Evolutionary conservation across 2,329 filamentous ascomycete species (phyloP).

Genomic region (Ophiostoma novo-ulmi): DNA sequence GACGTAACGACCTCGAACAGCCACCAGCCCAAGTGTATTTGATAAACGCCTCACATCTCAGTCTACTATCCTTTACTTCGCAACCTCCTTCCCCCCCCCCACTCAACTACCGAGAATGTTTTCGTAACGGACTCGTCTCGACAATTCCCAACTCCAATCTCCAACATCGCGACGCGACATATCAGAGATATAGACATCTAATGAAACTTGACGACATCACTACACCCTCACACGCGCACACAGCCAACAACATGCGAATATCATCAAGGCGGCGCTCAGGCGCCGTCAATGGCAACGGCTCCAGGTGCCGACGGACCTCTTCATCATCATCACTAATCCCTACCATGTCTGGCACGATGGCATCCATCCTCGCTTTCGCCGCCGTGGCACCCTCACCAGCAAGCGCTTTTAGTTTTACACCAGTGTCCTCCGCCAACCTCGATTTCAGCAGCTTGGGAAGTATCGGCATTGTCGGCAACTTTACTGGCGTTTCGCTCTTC

Average conservation of each 20-base stretch:
- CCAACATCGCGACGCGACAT: constrained; percentile 8
- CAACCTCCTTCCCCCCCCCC: neutral
- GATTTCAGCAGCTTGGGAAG: constrained; percentile 73
- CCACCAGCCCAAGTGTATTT: neutral
- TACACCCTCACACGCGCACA: neutral
- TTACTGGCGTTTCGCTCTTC: constrained; percentile 86
- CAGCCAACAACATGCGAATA: constrained; percentile 44
- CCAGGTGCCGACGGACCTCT: constrained; percentile 35
- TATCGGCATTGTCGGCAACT: constrained; percentile 82
- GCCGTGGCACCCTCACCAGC: constrained; percentile 40
- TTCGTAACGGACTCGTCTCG: constrained; percentile 1
- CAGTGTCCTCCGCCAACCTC: constrained; percentile 64
- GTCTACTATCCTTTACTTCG: neutral
- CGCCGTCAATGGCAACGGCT: constrained; percentile 22
- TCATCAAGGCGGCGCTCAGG: constrained; percentile 41
- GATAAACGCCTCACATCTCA: neutral
- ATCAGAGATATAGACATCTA: neutral
- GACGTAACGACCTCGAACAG: constrained; percentile 2
- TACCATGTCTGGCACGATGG: constrained; percentile 19
- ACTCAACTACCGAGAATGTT: constrained; percentile 15
- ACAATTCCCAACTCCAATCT: neutral
- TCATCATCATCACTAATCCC: neutral
- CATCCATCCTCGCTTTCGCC: constrained; percentile 38
- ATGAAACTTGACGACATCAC: neutral
- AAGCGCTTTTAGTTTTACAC: constrained; percentile 53